These are phyloP conservation scores for Gracilaria vermiculophylla DNA, from an alignment of 23 red algal genomes.

Conservation along the genomic window DNA sequence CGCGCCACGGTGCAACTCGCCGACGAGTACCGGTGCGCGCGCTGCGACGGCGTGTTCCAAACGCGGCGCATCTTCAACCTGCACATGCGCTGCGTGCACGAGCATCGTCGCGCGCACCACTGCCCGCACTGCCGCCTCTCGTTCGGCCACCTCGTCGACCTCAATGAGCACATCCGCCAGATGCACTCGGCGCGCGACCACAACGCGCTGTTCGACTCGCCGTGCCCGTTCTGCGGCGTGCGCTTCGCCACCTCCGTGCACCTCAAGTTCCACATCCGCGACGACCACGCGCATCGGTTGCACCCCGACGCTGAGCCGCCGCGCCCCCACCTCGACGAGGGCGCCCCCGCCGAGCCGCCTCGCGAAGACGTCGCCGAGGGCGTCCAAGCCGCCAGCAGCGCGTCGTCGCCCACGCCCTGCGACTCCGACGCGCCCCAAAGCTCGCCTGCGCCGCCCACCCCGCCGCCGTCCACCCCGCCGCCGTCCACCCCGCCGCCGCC, in stretches of 20 bases:
- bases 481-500: too few species aligned
- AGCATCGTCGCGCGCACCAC: not conserved
- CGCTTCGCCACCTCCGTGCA: not conserved
- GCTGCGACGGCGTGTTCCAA: not conserved
- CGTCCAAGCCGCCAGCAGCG: too few species aligned
- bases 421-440: too few species aligned
- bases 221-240: not conserved
- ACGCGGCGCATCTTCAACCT: constrained; percentile 47
- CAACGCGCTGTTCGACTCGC: not conserved
- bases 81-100: constrained; percentile 33
- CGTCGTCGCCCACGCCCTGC: too few species aligned
- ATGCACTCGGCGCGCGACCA: not conserved
- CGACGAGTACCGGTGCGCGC: not conserved
- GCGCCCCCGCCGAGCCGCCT: too few species aligned
- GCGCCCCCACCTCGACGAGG: too few species aligned
- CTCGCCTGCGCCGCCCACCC: not conserved
- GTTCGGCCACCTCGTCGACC: constrained; percentile 30
- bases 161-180: constrained; percentile 10
- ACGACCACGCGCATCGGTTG: constrained; percentile 6
- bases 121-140: constrained; percentile 29
- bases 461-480: too few species aligned
- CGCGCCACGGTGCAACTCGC: not conserved
- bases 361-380: too few species aligned
- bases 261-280: constrained; percentile 5
- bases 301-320: not conserved